Percentiles rank a stretch among this genome's conserved stretches.
phyloP scores from a whole-genome alignment of 441 rosid species.

The Hura crepitans region DNA sequence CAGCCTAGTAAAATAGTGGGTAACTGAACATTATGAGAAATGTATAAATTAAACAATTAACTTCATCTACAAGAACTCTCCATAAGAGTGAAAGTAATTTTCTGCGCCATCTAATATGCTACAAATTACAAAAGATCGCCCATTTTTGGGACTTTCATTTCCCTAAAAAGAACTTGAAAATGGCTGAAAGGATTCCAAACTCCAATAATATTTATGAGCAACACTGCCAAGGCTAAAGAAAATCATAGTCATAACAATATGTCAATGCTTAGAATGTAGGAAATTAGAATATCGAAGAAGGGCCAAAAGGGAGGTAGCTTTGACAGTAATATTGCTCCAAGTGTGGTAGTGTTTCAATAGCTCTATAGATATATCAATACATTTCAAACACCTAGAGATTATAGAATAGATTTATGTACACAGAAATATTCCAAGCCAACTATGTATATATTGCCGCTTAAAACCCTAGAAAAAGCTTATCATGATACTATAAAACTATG shows the following conservation, averaged over 20 bases:
- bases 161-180: not conserved
- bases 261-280: not conserved
- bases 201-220: not conserved
- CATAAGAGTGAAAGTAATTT: not conserved
- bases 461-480: not conserved
- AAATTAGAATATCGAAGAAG: not conserved
- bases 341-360: not conserved
- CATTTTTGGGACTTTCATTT: not conserved
- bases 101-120: not conserved
- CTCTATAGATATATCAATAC: not conserved
- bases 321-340: not conserved
- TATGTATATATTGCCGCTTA: not conserved
- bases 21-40: not conserved
- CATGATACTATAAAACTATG: not conserved
- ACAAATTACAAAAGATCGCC: not conserved
- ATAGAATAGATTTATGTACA: not conserved
- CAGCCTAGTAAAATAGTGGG: not conserved
- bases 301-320: not conserved
- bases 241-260: no score
- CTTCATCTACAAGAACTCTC: not conserved
- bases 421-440: not conserved
- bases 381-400: not conserved
- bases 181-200: not conserved
- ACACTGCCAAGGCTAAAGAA: not conserved
- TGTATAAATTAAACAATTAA: no score